Conservation (phyloP, 257 asterid species). For the Scutellaria minor region DNA sequence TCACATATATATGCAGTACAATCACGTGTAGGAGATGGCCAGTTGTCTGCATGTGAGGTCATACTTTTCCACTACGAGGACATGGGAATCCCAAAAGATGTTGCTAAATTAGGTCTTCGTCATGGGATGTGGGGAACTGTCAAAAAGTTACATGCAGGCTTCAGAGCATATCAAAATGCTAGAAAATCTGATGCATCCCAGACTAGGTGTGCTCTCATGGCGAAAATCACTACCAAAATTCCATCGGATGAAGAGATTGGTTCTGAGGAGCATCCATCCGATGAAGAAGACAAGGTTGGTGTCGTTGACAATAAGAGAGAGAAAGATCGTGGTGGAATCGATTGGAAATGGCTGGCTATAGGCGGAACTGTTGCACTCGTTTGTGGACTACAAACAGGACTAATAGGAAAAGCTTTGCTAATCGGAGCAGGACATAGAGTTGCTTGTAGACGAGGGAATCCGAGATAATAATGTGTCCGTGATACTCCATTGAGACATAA, state of each 20-base stretch:
- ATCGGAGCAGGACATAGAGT: constrained; percentile 79
- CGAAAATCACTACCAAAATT: constrained; percentile 51
- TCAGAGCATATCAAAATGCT: constrained; percentile 73
- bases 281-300: constrained; percentile 43
- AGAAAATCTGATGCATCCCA: constrained; percentile 49
- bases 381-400: constrained; percentile 74
- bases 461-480: constrained; percentile 23
- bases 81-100: constrained; percentile 97
- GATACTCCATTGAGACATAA: no score
- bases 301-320: constrained; percentile 29
- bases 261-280: constrained; percentile 34
- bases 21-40: constrained; percentile 83
- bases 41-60: constrained; percentile 83
- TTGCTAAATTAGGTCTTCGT: constrained; percentile 91
- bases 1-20: constrained; percentile 48
- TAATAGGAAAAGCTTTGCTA: constrained; percentile 66
- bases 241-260: constrained; percentile 34
- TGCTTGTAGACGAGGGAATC: constrained; percentile 52
- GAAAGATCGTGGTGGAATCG: constrained; percentile 46
- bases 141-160: constrained; percentile 82
- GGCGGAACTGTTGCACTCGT: constrained; percentile 76
- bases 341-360: constrained; percentile 67
- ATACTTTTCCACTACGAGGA: constrained; percentile 82
- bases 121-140: constrained; percentile 99
- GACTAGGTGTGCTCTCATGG: constrained; percentile 56